Percentiles rank a stretch among this genome's conserved stretches.
Evolutionary conservation across 495 filamentous ascomycete species (phyloP).

Genomic region (Penicillium cinerascens): DNA sequence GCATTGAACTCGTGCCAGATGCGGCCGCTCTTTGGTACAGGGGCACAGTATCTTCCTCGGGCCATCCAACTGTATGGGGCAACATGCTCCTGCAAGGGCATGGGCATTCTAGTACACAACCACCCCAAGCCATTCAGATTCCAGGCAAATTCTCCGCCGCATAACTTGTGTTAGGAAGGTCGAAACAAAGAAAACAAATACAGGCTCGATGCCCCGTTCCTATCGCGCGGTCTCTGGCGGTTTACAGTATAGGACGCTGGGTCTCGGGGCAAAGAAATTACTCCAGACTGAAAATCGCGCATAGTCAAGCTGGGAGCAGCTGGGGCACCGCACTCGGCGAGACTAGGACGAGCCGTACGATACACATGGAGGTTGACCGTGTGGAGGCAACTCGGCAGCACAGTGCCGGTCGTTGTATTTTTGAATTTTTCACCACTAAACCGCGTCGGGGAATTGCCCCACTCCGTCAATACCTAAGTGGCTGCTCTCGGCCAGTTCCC

Average conservation of each 20-base stretch:
- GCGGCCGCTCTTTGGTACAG: constrained; percentile 3
- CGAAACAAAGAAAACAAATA: not conserved
- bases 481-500: constrained; percentile 2
- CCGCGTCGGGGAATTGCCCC: not conserved
- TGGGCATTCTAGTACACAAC: constrained; percentile 3
- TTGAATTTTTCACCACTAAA: constrained; percentile 1
- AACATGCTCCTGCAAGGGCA: constrained; percentile 25
- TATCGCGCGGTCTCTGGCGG: no score
- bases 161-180: not conserved
- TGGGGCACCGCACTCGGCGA: constrained; percentile 18
- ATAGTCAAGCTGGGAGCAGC: constrained; percentile 25
- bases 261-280: constrained; percentile 1
- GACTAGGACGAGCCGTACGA: constrained; percentile 7
- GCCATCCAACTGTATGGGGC: constrained; percentile 12
- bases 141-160: not conserved
- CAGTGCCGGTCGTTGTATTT: constrained; percentile 12
- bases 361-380: not conserved
- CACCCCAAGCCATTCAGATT: not conserved
- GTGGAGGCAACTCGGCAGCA: constrained; percentile 18
- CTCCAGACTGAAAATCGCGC: constrained; percentile 27
- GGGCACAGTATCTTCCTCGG: constrained; percentile 7
- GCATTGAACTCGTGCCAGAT: not conserved
- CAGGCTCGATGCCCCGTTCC: not conserved
- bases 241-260: not conserved
- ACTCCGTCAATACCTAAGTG: constrained; percentile 1